Evolutionary conservation across 2,329 filamentous ascomycete genomes (phyloP), one percentile per base, ranked within the genome.

Genomic region (Xylaria sp.): DNA sequence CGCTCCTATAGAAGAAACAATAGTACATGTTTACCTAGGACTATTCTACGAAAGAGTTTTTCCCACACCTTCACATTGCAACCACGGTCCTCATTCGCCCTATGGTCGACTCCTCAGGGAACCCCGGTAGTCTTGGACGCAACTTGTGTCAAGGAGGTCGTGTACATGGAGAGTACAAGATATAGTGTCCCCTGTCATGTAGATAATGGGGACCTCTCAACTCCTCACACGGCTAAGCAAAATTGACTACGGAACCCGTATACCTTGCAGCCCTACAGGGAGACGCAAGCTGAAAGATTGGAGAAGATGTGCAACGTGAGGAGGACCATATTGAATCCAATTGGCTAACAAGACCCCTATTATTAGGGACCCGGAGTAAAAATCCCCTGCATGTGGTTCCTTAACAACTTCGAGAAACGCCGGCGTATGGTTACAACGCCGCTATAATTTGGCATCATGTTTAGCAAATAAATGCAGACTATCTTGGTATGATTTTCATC

Each of bases 101-200:
- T 33, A 33, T 15, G 20, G 23, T 4, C 26, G 26, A n/a, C 61
- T 68, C 5, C 54, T 64, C 5, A 48, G 61, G 17, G 28, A 60
- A 56, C 26, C 49, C 49, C 2, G 4, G 10, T 13, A 23, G 26
- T 23, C 9, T 33, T 15, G 17, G n/a, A 33, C 36, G 31, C 20
- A 38, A 13, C 51, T 11, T 38, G n/a, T 11, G n/a, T 38, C 33
- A 3, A 23, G 51, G 6, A 38, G 23, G 51, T 38, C 10, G 36
- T 6, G 23, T 31, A 38, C 31, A 56, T 38, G 11, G 20, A 23
- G n/a, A 17, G 7, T 10, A 17, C 36, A 42, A 9, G 7, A 1
- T 23, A 42, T 7, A n/a, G 7, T 9, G 26, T 20, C 15, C 33
- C 36, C 23, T 42, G 36, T 26, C 13, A 28, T 28, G 54, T 31